Percentiles rank a stretch among this genome's conserved stretches.
Conservation (phyloP, 768 basidiomycete species). For the Boletus tylopilopsis region DNA sequence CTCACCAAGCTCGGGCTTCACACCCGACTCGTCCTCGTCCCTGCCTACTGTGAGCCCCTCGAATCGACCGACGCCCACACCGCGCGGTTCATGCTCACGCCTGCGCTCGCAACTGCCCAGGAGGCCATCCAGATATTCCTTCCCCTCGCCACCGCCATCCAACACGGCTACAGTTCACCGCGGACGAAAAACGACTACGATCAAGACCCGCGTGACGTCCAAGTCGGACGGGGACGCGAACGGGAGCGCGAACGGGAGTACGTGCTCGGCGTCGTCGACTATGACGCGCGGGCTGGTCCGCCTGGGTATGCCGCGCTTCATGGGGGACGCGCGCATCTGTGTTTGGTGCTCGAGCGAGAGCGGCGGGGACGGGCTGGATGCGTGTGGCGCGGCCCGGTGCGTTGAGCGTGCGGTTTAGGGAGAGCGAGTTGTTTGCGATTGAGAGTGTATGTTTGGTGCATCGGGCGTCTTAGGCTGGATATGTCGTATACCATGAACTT, state of each 20-base stretch:
- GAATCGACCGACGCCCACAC: constrained; percentile 13
- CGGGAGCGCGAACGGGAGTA: constrained; percentile 15
- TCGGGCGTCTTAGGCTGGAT: constrained; percentile 5
- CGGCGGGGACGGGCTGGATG: constrained; percentile 19
- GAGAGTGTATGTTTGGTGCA: constrained; percentile 23
- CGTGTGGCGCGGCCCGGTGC: constrained; percentile 21
- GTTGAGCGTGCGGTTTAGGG: constrained; percentile 21
- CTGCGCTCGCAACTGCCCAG: constrained; percentile 13
- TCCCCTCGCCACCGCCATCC: background rate
- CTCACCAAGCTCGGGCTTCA: constrained; percentile 23
- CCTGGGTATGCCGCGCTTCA: constrained; percentile 19
- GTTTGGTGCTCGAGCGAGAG: constrained; percentile 23
- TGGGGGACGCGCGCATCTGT: constrained; percentile 16
- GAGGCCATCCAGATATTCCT: constrained; percentile 20
- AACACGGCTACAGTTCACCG: background rate
- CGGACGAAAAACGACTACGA: constrained; percentile 1
- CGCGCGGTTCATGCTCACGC: constrained; percentile 17
- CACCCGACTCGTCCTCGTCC: constrained; percentile 17
- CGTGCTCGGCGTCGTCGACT: constrained; percentile 21
- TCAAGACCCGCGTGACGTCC: constrained; percentile 3
- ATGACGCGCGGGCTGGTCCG: constrained; percentile 20
- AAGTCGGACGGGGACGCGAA: background rate
- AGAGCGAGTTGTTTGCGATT: constrained; percentile 18
- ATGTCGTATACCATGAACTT: no score
- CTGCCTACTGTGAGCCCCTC: constrained; percentile 18